These are phyloP conservation scores for Aspergillus brunneoviolaceus DNA, from an alignment of 2,329 filamentous ascomycete genomes.

Conservation along the genomic window DNA sequence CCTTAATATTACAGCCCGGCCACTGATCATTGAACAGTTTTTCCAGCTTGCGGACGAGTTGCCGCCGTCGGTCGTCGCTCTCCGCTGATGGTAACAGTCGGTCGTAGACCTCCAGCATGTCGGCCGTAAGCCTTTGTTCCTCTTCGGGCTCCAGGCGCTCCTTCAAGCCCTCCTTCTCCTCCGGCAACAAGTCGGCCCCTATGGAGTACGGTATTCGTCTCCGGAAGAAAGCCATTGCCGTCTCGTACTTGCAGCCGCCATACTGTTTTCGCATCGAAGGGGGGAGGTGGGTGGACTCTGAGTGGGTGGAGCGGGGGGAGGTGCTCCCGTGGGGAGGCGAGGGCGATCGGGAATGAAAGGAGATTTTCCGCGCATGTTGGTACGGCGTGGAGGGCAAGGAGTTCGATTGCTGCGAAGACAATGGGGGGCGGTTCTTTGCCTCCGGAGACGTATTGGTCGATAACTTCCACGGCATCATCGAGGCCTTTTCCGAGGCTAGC, in stretches of 20 bases:
- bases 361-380: constrained; percentile 80
- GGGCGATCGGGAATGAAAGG: constrained; percentile 74
- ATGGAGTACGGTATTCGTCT: constrained; percentile 89
- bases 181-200: constrained; percentile 75
- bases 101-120: constrained; percentile 84
- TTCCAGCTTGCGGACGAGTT: constrained; percentile 83
- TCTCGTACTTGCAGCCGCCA: constrained; percentile 82
- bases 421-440: constrained; percentile 47
- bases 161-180: constrained; percentile 67
- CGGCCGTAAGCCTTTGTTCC: constrained; percentile 71
- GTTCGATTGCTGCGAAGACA: constrained; percentile 69
- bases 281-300: constrained; percentile 76
- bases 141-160: constrained; percentile 69
- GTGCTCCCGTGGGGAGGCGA: constrained; percentile 77
- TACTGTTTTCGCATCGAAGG: constrained; percentile 67
- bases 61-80: constrained; percentile 72
- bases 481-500: constrained; percentile 41
- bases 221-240: constrained; percentile 74
- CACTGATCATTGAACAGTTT: constrained; percentile 85
- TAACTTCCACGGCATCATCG: constrained; percentile 44
- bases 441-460: constrained; percentile 36
- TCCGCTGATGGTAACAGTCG: constrained; percentile 77
- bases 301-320: constrained; percentile 86
- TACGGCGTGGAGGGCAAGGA: constrained; percentile 93
- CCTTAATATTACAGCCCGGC: constrained; percentile 85